These are phyloP conservation scores for Veloboletus limbatus DNA, from an alignment of 1,284 basidiomycete genomes.

Conservation along the genomic window DNA sequence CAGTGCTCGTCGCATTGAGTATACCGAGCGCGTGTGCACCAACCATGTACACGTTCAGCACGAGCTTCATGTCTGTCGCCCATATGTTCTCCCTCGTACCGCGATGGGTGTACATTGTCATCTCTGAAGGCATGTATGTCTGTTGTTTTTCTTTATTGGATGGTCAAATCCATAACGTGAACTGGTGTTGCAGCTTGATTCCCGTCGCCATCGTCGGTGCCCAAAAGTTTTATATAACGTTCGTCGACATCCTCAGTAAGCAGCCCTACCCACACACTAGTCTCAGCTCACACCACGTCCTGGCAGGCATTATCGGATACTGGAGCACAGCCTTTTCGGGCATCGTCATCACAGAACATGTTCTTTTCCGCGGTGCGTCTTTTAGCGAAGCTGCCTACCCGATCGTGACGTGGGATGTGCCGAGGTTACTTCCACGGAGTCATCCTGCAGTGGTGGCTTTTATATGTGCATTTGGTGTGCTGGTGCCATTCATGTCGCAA, in stretches of 20 bases:
- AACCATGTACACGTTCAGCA: slow-evolving; percentile 75
- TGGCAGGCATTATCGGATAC: slow-evolving; percentile 52
- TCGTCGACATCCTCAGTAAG: slow-evolving; percentile 54
- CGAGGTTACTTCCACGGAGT: slow-evolving; percentile 23
- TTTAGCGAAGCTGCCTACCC: slow-evolving; percentile 31
- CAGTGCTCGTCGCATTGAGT: slow-evolving; percentile 44
- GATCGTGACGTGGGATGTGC: slow-evolving; percentile 22
- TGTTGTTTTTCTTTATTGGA: not conserved
- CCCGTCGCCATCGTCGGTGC: slow-evolving; percentile 60
- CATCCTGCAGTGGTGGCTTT: slow-evolving; percentile 52
- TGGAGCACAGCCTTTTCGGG: slow-evolving; percentile 56
- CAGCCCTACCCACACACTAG: not conserved
- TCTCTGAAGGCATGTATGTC: slow-evolving; percentile 68
- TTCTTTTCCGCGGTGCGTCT: slow-evolving; percentile 47
- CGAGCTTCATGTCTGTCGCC: slow-evolving; percentile 67
- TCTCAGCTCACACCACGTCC: slow-evolving; percentile 2
- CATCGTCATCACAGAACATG: slow-evolving; percentile 56
- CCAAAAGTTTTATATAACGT: slow-evolving; percentile 54
- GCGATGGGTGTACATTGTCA: slow-evolving; percentile 66
- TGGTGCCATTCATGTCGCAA: slow-evolving; percentile 59
- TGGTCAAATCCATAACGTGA: not conserved
- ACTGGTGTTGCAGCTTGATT: slow-evolving; percentile 41
- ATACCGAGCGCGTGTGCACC: slow-evolving; percentile 62
- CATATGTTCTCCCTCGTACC: slow-evolving; percentile 52
- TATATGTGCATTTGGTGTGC: slow-evolving; percentile 43